These are phyloP conservation scores for Fusarium domesticum DNA, from an alignment of 2,329 filamentous ascomycete genomes.

Conservation along the genomic window DNA sequence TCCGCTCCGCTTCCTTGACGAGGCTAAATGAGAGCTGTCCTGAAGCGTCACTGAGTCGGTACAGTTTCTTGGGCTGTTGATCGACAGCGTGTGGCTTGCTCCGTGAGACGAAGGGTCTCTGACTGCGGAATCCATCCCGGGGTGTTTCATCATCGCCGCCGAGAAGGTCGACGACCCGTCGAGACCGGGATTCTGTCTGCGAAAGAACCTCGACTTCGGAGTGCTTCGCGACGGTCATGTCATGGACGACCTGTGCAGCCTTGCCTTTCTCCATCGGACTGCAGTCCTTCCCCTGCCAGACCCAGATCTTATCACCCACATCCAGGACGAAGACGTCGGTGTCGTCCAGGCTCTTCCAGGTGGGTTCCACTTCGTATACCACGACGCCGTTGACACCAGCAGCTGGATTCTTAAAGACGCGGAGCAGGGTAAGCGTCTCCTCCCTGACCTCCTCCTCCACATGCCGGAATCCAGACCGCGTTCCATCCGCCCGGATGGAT, in stretches of 20 bases:
- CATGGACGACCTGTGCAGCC: conserved; percentile 64
- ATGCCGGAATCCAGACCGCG: conserved; percentile 60
- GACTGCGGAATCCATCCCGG: conserved; percentile 39
- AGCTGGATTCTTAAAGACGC: conserved; percentile 60
- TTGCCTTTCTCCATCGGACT: conserved; percentile 68
- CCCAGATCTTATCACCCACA: conserved; percentile 61
- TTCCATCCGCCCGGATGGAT: conserved; percentile 59
- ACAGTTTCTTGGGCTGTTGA: conserved; percentile 44
- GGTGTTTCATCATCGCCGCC: conserved; percentile 45
- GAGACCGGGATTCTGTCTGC: conserved; percentile 56
- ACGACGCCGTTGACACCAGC: conserved; percentile 48
- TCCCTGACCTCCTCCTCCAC: conserved; percentile 48
- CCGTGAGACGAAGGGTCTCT: conserved; percentile 39
- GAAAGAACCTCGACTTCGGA: conserved; percentile 63
- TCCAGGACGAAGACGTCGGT: conserved; percentile 65
- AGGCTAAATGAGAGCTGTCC: conserved; percentile 56
- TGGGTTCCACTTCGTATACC: conserved; percentile 62
- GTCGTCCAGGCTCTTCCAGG: conserved; percentile 61
- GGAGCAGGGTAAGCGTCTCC: conserved; percentile 52
- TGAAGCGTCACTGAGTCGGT: conserved; percentile 60
- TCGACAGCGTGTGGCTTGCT: conserved; percentile 17
- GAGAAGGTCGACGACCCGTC: conserved; percentile 54
- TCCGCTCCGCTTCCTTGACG: conserved; percentile 51
- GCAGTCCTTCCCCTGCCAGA: conserved; percentile 65
- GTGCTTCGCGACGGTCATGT: conserved; percentile 62